phyloP scores from a whole-genome alignment of 2,329 filamentous ascomycete species.

The Macrophomina phaseolina region DNA sequence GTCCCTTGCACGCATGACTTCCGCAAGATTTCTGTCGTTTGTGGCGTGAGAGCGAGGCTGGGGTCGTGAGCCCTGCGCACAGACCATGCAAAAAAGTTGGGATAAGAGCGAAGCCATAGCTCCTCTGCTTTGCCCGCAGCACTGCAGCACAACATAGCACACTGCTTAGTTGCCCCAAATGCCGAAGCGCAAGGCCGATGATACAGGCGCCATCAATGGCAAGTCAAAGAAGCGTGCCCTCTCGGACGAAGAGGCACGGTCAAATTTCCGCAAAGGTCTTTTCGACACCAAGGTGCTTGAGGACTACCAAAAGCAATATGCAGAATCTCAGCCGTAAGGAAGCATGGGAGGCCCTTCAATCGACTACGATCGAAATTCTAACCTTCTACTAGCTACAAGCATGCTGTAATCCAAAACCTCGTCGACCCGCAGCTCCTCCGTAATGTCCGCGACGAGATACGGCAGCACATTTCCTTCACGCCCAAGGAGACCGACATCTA shows the following conservation, averaged over 20 bases:
- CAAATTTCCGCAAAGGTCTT: conserved; percentile 46
- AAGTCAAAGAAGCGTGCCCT: conserved; percentile 51
- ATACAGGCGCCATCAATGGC: conserved; percentile 39
- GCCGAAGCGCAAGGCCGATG: conserved; percentile 53
- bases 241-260: conserved; percentile 47
- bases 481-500: conserved; percentile 99
- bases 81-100: conserved; percentile 25
- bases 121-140: conserved; percentile 1
- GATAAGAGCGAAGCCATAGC: conserved; percentile 23
- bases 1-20: conserved; percentile 10
- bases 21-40: conserved; percentile 10
- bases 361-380: background rate
- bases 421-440: conserved; percentile 84
- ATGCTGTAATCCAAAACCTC: conserved; percentile 83
- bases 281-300: conserved; percentile 45
- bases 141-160: background rate
- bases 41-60: conserved; percentile 23
- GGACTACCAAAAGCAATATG: conserved; percentile 44
- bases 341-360: background rate
- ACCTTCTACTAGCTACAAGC: conserved; percentile 70
- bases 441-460: conserved; percentile 85
- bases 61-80: conserved; percentile 9
- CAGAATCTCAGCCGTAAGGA: conserved; percentile 47
- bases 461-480: conserved; percentile 89
- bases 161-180: conserved; percentile 1